These are phyloP conservation scores for Escovopsis sp. DNA, from an alignment of 2,329 filamentous ascomycete genomes.

Conservation along the genomic window DNA sequence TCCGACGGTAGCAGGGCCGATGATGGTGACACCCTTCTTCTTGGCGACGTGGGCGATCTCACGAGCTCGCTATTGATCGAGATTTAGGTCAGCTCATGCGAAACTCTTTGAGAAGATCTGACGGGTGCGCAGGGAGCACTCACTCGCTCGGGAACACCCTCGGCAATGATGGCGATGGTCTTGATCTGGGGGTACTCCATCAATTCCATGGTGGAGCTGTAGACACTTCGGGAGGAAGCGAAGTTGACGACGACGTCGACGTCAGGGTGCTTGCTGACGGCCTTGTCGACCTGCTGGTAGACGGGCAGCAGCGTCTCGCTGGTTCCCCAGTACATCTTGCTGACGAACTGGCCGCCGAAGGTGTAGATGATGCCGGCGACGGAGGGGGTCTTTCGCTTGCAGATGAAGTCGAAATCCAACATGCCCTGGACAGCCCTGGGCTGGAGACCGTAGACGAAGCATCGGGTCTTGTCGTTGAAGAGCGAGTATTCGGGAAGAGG, in stretches of 20 bases:
- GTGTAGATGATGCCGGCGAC: slow-evolving; percentile 99
- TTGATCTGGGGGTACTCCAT: slow-evolving; percentile 96
- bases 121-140: slow-evolving; percentile 21
- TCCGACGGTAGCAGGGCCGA: slow-evolving; percentile 94
- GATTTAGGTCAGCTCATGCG: not conserved
- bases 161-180: slow-evolving; percentile 97
- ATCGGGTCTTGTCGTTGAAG: slow-evolving; percentile 99
- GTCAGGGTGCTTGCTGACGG: slow-evolving; percentile 89
- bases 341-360: slow-evolving; percentile 98
- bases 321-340: slow-evolving; percentile 99
- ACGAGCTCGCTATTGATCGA: slow-evolving; percentile 58
- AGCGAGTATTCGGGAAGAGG: slow-evolving; percentile 78
- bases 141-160: slow-evolving; percentile 96
- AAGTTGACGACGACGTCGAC: slow-evolving; percentile 99
- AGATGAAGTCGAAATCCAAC: slow-evolving; percentile 99
- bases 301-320: slow-evolving; percentile 97
- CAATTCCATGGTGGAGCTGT: slow-evolving; percentile 95
- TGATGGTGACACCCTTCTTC: slow-evolving; percentile 99
- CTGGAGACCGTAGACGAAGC: slow-evolving; percentile 98
- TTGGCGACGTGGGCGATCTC: slow-evolving; percentile 93
- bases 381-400: slow-evolving; percentile 92
- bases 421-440: slow-evolving; percentile 83
- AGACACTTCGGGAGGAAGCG: slow-evolving; percentile 95
- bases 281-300: slow-evolving; percentile 89
- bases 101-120: not conserved